Base-by-base conservation (phyloP, 805 yeast species). In the Maudiozyma serrabonitensis region DNA sequence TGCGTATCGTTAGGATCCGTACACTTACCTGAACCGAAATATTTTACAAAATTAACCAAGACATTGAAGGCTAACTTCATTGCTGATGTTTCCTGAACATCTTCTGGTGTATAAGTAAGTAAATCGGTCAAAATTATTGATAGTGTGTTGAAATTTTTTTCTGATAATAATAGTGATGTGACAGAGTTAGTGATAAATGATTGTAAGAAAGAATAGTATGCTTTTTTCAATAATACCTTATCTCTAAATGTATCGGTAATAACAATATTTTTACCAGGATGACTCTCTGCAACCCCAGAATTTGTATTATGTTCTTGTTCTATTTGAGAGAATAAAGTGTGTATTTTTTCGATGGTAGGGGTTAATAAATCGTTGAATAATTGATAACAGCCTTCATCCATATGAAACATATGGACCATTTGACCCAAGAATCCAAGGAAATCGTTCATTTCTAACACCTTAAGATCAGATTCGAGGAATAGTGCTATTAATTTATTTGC, bases 371-470 rank as follows among this genome's bases (percentile, higher is more conserved):
- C 81, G 58, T 84, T 80, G 54, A 91, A 72, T 67, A 91, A 71
- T 56, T 81, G 80, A 65, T 86, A 88, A 48, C 89, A 79, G 42
- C 74, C 75, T 41, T 78, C 80, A 56, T 86, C 82, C 43, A 73
- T 73, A 59, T 80, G 78, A 68, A 83, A 88, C 55, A 75, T 78
- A 64, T 91, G 97, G 47, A 85, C 78, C 53, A 93, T 78, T 68
- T 93, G 98, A 5, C 95, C 90, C 53, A 93, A 69, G 64, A 93
- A 91, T 39, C 91, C 78, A 49, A 89, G 69, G 61, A 93, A 88
- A 60, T 89, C 96, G 38, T 77, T 75, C 62, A 91, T 70, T 63
- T 90, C 96, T 47, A 73, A 69, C 12, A 77, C 67, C 50, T 76
- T 78, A 56, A 83, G 71, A 37, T 77, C 79, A 23, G 78, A 73